These are phyloP conservation scores for Themeda triandra DNA, from an alignment of 176 grass and related monocot species.

Conservation along the genomic window DNA sequence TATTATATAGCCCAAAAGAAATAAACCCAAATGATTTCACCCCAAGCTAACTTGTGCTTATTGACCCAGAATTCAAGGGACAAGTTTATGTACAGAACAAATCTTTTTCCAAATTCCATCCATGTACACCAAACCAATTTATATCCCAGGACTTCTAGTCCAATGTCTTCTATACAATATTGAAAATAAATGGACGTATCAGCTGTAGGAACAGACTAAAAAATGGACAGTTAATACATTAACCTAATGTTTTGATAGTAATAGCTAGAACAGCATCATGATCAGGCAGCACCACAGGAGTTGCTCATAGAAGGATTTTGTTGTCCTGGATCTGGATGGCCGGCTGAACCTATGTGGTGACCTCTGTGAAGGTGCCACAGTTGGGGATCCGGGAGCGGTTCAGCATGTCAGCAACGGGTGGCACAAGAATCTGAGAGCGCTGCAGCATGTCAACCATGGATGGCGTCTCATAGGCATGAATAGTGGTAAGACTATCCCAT, in stretches of 20 bases:
- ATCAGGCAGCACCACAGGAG: conserved; percentile 12
- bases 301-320: conserved; percentile 35
- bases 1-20: too few species aligned
- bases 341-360: not conserved
- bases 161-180: not conserved
- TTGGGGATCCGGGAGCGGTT: conserved; percentile 41
- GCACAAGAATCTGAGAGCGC: conserved; percentile 63
- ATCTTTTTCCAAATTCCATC: not conserved
- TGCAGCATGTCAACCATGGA: conserved; percentile 93
- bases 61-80: too few species aligned
- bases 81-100: too few species aligned
- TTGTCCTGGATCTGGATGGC: not conserved
- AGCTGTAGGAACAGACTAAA: conserved; percentile 25
- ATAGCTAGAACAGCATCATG: not conserved
- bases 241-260: not conserved
- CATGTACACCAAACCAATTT: conserved; percentile 21
- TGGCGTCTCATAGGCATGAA: conserved; percentile 78
- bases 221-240: conserved; percentile 15
- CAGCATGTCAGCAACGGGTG: conserved; percentile 11
- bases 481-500: too few species aligned
- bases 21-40: too few species aligned
- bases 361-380: conserved; percentile 20
- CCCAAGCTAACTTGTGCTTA: too few species aligned
- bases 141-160: conserved; percentile 2
- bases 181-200: conserved; percentile 5